These are phyloP conservation scores for Puccinia novopanici DNA, from an alignment of 1,284 basidiomycete genomes.

Conservation along the genomic window DNA sequence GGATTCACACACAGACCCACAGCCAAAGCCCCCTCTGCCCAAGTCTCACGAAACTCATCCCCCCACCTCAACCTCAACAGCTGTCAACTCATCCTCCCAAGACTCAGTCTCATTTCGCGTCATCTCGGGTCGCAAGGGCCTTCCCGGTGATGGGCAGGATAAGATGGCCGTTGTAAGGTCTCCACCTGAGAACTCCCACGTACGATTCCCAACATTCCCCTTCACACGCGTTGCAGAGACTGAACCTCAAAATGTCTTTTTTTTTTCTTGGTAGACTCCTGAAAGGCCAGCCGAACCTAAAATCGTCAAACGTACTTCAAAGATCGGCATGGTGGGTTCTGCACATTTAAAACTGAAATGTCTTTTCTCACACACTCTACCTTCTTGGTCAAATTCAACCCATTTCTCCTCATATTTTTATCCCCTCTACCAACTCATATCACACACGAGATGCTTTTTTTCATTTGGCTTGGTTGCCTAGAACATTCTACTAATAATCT, in stretches of 20 bases:
- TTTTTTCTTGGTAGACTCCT: background rate
- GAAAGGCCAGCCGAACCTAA: constrained; percentile 36
- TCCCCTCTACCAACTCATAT: background rate
- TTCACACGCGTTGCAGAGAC: background rate
- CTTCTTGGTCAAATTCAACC: background rate
- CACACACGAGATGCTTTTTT: background rate
- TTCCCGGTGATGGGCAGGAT: constrained; percentile 43
- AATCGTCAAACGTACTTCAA: constrained; percentile 33
- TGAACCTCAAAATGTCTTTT: background rate
- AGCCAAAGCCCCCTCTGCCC: background rate
- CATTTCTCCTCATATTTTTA: too few relatives aligned
- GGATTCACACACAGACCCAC: constrained; percentile 13
- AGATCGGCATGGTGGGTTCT: constrained; percentile 18
- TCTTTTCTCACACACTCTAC: too few relatives aligned
- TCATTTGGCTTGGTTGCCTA: background rate
- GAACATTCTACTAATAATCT: background rate
- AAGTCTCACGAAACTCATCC: constrained; percentile 22
- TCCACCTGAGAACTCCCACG: constrained; percentile 9
- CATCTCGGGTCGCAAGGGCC: constrained; percentile 49
- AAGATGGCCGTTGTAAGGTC: constrained; percentile 36
- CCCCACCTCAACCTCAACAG: background rate
- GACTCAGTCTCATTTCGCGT: constrained; percentile 41
- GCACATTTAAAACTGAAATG: background rate
- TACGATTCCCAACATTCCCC: background rate
- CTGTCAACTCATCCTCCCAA: background rate